Conservation (phyloP, 495 filamentous ascomycete species). For the Mycothermus thermophilus region DNA sequence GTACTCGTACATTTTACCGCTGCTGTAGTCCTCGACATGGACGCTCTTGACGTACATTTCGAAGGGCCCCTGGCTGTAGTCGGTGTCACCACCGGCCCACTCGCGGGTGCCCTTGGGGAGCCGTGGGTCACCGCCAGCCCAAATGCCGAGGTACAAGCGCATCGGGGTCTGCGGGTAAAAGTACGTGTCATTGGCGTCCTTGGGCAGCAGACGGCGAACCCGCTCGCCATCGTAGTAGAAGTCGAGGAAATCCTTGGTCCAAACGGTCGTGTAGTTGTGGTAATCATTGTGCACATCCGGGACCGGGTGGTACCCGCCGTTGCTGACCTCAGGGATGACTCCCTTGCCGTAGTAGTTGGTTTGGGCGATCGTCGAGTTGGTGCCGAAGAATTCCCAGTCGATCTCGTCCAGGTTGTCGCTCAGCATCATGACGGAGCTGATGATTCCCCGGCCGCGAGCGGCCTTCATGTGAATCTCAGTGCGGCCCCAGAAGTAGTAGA, state of each 20-base stretch:
- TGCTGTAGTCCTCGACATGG: constrained; percentile 51
- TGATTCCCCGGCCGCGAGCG: constrained; percentile 57
- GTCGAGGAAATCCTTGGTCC: constrained; percentile 56
- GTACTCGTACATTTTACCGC: constrained; percentile 54
- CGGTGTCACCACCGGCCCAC: constrained; percentile 70
- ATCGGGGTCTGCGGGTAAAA: constrained; percentile 77
- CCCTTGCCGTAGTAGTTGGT: constrained; percentile 88
- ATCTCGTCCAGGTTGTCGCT: constrained; percentile 83
- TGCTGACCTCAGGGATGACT: constrained; percentile 29
- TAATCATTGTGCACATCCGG: constrained; percentile 33
- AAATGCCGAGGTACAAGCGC: constrained; percentile 70
- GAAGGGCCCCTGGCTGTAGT: constrained; percentile 57
- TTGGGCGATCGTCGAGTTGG: constrained; percentile 45
- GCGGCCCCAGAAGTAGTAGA: constrained; percentile 67
- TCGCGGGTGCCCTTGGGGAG: constrained; percentile 40
- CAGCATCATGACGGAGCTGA: constrained; percentile 70
- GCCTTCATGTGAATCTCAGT: constrained; percentile 61
- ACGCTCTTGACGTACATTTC: constrained; percentile 62
- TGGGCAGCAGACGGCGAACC: constrained; percentile 53
- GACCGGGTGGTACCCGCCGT: constrained; percentile 43
- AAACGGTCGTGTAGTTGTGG: constrained; percentile 76
- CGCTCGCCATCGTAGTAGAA: constrained; percentile 60
- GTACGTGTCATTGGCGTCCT: constrained; percentile 47
- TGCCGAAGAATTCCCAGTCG: constrained; percentile 77
- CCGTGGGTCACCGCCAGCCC: constrained; percentile 68